These are phyloP conservation scores for Radiomyces spectabilis DNA, from an alignment of 192 early-diverging fungal species.

Conservation along the genomic window DNA sequence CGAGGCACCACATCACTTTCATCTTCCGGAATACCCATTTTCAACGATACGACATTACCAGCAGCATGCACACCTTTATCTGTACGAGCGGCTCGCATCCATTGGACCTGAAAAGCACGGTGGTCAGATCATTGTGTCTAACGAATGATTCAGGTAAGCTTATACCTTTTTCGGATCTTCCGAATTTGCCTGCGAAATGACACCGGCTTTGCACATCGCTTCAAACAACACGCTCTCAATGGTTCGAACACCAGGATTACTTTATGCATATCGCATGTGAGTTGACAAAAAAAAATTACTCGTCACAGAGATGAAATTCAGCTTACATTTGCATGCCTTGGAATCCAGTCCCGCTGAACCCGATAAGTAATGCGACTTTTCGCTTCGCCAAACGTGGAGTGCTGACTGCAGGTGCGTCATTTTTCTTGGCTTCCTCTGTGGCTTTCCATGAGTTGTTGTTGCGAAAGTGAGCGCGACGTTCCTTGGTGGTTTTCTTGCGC, in stretches of 20 bases:
- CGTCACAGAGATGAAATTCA: background rate
- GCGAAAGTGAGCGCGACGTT: too few species aligned
- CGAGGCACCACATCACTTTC: constrained; percentile 63
- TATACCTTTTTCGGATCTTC: constrained; percentile 66
- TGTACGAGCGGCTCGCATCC: constrained; percentile 90
- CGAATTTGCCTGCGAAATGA: constrained; percentile 82
- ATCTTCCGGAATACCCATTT: constrained; percentile 84
- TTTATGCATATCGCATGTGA: constrained; percentile 6
- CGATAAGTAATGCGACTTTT: constrained; percentile 83
- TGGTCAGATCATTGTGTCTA: too few species aligned
- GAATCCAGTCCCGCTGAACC: constrained; percentile 93
- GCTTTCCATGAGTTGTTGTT: too few species aligned
- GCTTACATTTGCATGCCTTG: constrained; percentile 92
- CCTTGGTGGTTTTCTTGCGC: too few species aligned
- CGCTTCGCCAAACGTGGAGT: constrained; percentile 67
- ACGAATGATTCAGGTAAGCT: background rate
- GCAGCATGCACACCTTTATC: constrained; percentile 99
- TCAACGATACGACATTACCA: constrained; percentile 90
- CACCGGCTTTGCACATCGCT: constrained; percentile 72
- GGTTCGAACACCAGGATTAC: constrained; percentile 71
- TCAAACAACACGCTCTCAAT: constrained; percentile 92
- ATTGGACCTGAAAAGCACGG: constrained; percentile 48
- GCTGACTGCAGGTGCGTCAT: too few species aligned
- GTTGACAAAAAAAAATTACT: background rate
- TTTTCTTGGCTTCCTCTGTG: too few species aligned